These are phyloP conservation scores for Pichia terricola DNA, from an alignment of 1,139 yeast genomes.

Conservation along the genomic window DNA sequence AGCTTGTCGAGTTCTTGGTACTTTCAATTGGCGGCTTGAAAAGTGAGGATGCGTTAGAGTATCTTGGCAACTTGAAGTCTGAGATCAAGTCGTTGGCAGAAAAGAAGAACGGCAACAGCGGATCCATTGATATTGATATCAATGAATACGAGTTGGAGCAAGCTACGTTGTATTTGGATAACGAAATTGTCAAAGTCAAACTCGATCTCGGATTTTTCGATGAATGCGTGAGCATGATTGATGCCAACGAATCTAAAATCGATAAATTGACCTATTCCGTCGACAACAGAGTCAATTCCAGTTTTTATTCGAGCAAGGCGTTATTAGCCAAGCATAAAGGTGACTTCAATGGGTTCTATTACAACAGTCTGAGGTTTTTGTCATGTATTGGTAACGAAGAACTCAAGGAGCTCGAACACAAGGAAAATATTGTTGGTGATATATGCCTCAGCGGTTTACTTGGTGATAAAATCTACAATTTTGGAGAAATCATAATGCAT, in stretches of 20 bases:
- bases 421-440: constrained; percentile 64
- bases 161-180: constrained; percentile 54
- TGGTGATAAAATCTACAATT: constrained; percentile 89
- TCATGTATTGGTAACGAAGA: constrained; percentile 52
- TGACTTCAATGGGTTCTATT: constrained; percentile 75
- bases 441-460: constrained; percentile 78
- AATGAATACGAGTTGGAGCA: constrained; percentile 28
- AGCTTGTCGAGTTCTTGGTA: constrained; percentile 67
- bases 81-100: constrained; percentile 35
- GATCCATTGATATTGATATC: constrained; percentile 23
- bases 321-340: constrained; percentile 65
- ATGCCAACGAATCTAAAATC: constrained; percentile 46
- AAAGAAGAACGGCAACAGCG: constrained; percentile 30
- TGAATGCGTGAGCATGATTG: constrained; percentile 63
- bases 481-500: constrained; percentile 89
- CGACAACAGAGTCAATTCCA: constrained; percentile 68
- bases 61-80: constrained; percentile 42
- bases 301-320: constrained; percentile 74
- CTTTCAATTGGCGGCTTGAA: constrained; percentile 36
- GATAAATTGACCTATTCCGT: constrained; percentile 48
- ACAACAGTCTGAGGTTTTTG: constrained; percentile 51
- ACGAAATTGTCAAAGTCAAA: constrained; percentile 70
- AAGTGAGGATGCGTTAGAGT: constrained; percentile 37
- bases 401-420: constrained; percentile 36
- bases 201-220: constrained; percentile 48